These are phyloP conservation scores for Penicillium occitanis DNA, from an alignment of 2,329 filamentous ascomycete genomes.

Conservation along the genomic window DNA sequence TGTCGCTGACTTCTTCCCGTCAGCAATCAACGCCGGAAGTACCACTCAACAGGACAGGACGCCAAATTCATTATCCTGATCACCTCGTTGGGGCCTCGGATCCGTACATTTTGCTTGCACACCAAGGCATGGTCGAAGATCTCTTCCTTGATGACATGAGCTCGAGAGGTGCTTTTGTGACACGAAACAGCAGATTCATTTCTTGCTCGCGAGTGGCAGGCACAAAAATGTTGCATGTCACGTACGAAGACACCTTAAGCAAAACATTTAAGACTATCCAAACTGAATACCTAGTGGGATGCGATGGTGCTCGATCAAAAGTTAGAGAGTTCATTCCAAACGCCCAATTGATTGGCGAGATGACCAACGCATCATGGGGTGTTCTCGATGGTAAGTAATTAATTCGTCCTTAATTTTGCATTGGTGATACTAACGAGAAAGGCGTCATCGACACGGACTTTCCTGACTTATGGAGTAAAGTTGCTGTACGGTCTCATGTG, in stretches of 20 bases:
- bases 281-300: conserved; percentile 66
- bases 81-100: conserved; percentile 52
- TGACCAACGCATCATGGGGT: conserved; percentile 44
- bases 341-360: conserved; percentile 57
- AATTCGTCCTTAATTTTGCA: conserved; percentile 38
- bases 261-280: conserved; percentile 44
- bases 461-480: conserved; percentile 59
- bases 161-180: conserved; percentile 63
- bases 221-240: conserved; percentile 43
- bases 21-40: conserved; percentile 42
- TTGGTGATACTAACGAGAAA: conserved; percentile 19
- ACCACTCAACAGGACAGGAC: conserved; percentile 57
- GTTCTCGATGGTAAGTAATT: conserved; percentile 29
- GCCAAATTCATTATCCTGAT: conserved; percentile 67
- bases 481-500: conserved; percentile 57
- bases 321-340: conserved; percentile 57
- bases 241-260: conserved; percentile 40
- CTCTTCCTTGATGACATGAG: conserved; percentile 68
- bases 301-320: conserved; percentile 68
- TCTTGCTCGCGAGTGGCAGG: conserved; percentile 52
- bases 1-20: background rate
- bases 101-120: conserved; percentile 57
- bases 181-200: conserved; percentile 62
- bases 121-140: conserved; percentile 74
- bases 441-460: conserved; percentile 57